These are phyloP conservation scores for Eleusine indica DNA, from an alignment of 176 grass and related monocot genomes.

Conservation along the genomic window DNA sequence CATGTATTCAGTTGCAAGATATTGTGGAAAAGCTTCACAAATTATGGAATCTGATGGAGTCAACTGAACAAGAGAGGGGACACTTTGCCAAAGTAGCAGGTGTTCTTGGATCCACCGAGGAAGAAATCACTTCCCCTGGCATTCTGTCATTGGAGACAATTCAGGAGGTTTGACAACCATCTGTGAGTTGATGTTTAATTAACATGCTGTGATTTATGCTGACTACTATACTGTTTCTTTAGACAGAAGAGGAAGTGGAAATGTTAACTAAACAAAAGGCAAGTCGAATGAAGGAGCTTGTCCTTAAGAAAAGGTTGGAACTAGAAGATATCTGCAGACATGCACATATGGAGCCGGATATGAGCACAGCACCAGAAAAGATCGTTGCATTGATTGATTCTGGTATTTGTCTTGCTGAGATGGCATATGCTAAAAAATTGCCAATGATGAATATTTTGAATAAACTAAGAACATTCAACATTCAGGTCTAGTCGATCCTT, in stretches of 20 bases:
- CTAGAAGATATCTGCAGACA: conserved; percentile 88
- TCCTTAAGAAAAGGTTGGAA: conserved; percentile 87
- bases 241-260: conserved; percentile 84
- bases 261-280: conserved; percentile 76
- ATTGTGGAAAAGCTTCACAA: conserved; percentile 64
- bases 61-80: conserved; percentile 79
- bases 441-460: conserved; percentile 34
- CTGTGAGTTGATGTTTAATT: conserved; percentile 21
- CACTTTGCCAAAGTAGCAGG: conserved; percentile 57
- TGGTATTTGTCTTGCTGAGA: conserved; percentile 50
- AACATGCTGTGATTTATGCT: conserved; percentile 17
- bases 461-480: conserved; percentile 18
- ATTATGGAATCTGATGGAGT: conserved; percentile 95
- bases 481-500: conserved; percentile 95
- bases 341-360: conserved; percentile 82
- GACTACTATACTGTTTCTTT: conserved; percentile 36
- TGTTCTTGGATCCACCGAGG: conserved; percentile 64
- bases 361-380: conserved; percentile 87
- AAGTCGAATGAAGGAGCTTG: conserved; percentile 97
- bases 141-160: conserved; percentile 76
- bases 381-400: conserved; percentile 84
- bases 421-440: conserved; percentile 14
- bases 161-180: conserved; percentile 58
- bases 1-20: conserved; percentile 74
- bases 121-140: conserved; percentile 63